These are phyloP conservation scores for Xylariaceae sp. DNA, from an alignment of 2,329 filamentous ascomycete species.

Conservation along the genomic window DNA sequence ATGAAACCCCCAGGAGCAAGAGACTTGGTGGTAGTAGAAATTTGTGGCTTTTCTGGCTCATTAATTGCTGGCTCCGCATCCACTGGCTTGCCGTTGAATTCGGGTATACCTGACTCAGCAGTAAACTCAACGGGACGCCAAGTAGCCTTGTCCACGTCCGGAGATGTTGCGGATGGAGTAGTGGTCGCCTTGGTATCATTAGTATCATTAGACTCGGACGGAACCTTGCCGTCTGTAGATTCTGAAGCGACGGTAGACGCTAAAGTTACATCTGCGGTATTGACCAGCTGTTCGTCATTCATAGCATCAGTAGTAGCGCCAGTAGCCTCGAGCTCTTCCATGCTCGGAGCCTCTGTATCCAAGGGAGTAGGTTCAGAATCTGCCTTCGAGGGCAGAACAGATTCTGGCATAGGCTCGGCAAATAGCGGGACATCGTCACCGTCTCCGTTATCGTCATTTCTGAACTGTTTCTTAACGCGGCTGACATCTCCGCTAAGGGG, in stretches of 20 bases:
- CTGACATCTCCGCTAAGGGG: conserved; percentile 61
- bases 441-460: conserved; percentile 53
- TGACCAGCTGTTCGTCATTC: conserved; percentile 37
- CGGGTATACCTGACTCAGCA: conserved; percentile 41
- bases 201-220: conserved; percentile 30
- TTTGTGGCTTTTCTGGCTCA: conserved; percentile 45
- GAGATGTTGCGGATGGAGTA: conserved; percentile 48
- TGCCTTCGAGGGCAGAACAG: conserved; percentile 31
- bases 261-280: conserved; percentile 44
- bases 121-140: conserved; percentile 60
- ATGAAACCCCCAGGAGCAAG: conserved; percentile 48
- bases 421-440: conserved; percentile 72
- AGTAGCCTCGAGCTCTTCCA: conserved; percentile 32
- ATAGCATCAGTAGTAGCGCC: conserved; percentile 26
- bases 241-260: conserved; percentile 50
- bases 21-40: conserved; percentile 66
- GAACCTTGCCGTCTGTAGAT: conserved; percentile 43
- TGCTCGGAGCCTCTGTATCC: conserved; percentile 7
- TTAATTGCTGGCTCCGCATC: conserved; percentile 37
- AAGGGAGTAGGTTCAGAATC: conserved; percentile 16
- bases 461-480: conserved; percentile 66
- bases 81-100: conserved; percentile 48
- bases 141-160: conserved; percentile 44
- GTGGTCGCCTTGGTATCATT: conserved; percentile 42
- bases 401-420: conserved; percentile 47